phyloP scores from a whole-genome alignment of 257 asterid species.

The Jaltomata sinuosa region DNA sequence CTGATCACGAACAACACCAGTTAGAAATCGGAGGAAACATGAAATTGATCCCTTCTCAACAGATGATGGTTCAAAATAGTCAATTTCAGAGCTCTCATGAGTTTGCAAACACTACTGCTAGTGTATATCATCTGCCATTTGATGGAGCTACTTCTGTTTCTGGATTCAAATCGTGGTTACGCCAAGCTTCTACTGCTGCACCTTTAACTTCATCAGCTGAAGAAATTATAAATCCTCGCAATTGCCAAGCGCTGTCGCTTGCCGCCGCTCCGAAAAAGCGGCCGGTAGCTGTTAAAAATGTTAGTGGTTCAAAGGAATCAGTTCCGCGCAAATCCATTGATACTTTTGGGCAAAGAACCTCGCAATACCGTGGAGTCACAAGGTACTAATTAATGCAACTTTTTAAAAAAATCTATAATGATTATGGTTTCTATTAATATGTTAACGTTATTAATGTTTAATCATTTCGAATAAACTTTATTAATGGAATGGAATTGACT shows the following conservation, averaged over 20 bases:
- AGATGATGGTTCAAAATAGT: constrained; percentile 1
- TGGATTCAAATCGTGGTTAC: constrained; percentile 48
- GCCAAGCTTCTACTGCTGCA: constrained; percentile 15
- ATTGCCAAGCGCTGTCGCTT: constrained; percentile 41
- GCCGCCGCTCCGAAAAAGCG: constrained; percentile 43
- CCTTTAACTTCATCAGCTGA: constrained; percentile 18
- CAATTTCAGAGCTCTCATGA: not conserved
- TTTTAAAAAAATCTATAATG: not conserved
- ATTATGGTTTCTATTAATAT: not conserved
- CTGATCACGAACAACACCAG: not conserved
- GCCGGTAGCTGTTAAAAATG: constrained; percentile 15
- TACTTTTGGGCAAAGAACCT: constrained; percentile 78
- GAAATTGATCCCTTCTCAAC: not conserved
- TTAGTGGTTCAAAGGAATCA: constrained; percentile 18
- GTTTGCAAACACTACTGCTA: not conserved
- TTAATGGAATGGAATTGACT: not conserved
- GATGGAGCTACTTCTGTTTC: constrained; percentile 29
- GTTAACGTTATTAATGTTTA: not conserved
- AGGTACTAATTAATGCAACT: constrained; percentile 22
- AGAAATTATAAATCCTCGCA: constrained; percentile 9
- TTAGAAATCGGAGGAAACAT: not conserved
- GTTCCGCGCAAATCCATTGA: constrained; percentile 64
- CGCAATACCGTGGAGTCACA: constrained; percentile 84
- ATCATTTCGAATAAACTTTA: not conserved
- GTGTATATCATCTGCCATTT: constrained; percentile 17